A percentile compares a stretch with the other conserved stretches of the same genome.
Conservation (phyloP, 352 stramenopile species). For the Phytophthora megakarya region DNA sequence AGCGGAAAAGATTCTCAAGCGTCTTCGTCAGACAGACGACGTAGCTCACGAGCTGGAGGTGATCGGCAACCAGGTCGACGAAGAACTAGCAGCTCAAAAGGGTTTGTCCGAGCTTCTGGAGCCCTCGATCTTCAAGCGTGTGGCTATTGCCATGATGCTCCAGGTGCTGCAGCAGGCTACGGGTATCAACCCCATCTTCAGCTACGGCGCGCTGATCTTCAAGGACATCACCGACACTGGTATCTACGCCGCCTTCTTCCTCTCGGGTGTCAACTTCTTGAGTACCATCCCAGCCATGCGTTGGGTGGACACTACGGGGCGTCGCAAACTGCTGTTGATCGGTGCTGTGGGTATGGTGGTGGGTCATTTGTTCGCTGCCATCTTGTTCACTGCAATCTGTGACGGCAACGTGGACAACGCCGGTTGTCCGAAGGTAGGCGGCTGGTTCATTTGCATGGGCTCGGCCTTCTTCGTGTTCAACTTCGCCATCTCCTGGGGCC, state of each 20-base stretch:
- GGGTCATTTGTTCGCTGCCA: slow-evolving; percentile 12
- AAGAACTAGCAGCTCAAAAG: slow-evolving; percentile 24
- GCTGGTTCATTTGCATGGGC: slow-evolving; percentile 9
- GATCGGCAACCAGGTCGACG: slow-evolving; percentile 40
- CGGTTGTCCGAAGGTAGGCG: neutral
- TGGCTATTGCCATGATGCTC: slow-evolving; percentile 39
- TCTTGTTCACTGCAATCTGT: slow-evolving; percentile 17
- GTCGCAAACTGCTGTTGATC: slow-evolving; percentile 10
- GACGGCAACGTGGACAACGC: slow-evolving; percentile 2
- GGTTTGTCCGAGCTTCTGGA: slow-evolving; percentile 37
- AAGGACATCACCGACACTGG: slow-evolving; percentile 40
- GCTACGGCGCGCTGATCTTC: slow-evolving; percentile 33
- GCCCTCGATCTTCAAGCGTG: slow-evolving; percentile 29
- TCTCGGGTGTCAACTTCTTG: slow-evolving; percentile 17
- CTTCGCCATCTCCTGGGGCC: slow-evolving; percentile 14
- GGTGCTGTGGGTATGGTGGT: slow-evolving; percentile 14
- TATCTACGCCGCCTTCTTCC: slow-evolving; percentile 23
- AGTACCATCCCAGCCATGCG: slow-evolving; percentile 17
- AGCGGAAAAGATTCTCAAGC: slow-evolving; percentile 39
- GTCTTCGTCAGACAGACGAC: slow-evolving; percentile 30
- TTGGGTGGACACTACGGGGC: slow-evolving; percentile 7
- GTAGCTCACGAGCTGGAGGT: slow-evolving; percentile 36
- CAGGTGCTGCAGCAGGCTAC: slow-evolving; percentile 48
- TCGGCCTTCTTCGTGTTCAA: slow-evolving; percentile 17
- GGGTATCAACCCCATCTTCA: slow-evolving; percentile 44